Evolutionary conservation across 257 asterid genomes (phyloP), one percentile per base, ranked within the genome.

Genomic region (Penstemon barbatus): DNA sequence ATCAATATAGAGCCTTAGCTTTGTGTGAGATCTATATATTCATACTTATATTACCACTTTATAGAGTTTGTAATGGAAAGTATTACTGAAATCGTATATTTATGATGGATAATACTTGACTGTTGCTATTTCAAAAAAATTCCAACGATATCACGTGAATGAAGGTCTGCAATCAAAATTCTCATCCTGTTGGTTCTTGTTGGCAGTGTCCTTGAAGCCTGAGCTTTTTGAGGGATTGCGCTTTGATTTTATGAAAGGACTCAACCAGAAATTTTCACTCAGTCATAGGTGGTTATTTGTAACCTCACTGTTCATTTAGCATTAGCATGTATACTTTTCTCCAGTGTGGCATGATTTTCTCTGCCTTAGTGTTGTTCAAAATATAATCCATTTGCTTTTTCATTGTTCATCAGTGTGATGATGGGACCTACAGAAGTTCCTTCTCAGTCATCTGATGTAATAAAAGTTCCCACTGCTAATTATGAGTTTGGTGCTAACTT

Each of bases 351-450:
- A 5, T 63, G 36, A 65, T 3, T 43, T 41, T 66, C 18, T 45
- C 11, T 74, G 71, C 48, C 19, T 2, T 50, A 18, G 9, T 61
- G 66, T 46, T 66, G 1, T 9, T 3, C 62, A 45, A 19, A 33
- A 3, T 57, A 11, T 78, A 70, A 72, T 65, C 13, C 54, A 1
- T 37, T 57, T 68, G 62, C 37, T 18, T 55, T 54, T 72, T 46
- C 42, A 36, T 60, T 67, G 63, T 72, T 64, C 67, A 55, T 80
- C 86, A 94, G 99, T 69, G 86, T 94, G 68, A 80, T 91, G 80
- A 91, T 91, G 97, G 99, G 99, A 25, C 96, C 98, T 43, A 87
- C 97, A 2, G 99, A 91, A 67, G 72, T 94, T 79, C 98, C 99
- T 25, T 25, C 33, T 19, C 99, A 89, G 85, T 89, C 98, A 65